Evolutionary conservation across 1,284 basidiomycete genomes (phyloP).

Genomic region (Ganoderma leucocontextum): DNA sequence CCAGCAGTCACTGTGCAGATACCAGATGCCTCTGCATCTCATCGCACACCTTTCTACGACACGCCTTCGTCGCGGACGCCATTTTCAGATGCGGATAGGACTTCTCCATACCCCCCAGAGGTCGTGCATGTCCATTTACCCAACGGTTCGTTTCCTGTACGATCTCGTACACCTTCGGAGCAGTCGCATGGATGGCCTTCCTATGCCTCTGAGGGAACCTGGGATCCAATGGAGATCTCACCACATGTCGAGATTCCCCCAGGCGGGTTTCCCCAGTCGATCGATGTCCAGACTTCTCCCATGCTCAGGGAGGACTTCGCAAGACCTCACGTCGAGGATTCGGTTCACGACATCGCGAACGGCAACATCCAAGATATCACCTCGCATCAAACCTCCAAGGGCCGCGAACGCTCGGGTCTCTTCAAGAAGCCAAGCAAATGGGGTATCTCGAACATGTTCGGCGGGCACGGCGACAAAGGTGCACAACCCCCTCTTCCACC

Average conservation of each 20-base stretch:
- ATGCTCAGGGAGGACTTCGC: slow-evolving; percentile 59
- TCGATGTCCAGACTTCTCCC: slow-evolving; percentile 62
- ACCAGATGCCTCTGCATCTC: slow-evolving; percentile 59
- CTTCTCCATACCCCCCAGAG: slow-evolving; percentile 30
- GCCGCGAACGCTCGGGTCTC: slow-evolving; percentile 66
- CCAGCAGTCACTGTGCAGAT: slow-evolving; percentile 48
- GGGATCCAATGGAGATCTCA: slow-evolving; percentile 69
- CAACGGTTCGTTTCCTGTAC: slow-evolving; percentile 25
- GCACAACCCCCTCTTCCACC: slow-evolving; percentile 66
- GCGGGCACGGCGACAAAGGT: slow-evolving; percentile 70
- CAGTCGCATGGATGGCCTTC: slow-evolving; percentile 39
- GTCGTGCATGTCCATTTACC: slow-evolving; percentile 27
- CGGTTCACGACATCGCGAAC: slow-evolving; percentile 40
- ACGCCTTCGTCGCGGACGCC: slow-evolving; percentile 34
- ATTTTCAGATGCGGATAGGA: slow-evolving; percentile 15
- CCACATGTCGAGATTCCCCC: slow-evolving; percentile 52
- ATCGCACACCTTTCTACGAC: slow-evolving; percentile 63
- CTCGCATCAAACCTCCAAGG: slow-evolving; percentile 51
- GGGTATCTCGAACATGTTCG: slow-evolving; percentile 75
- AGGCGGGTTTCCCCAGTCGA: slow-evolving; percentile 52
- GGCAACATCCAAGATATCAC: slow-evolving; percentile 36
- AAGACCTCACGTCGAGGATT: slow-evolving; percentile 53
- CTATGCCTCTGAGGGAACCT: slow-evolving; percentile 45
- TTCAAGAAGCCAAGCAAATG: slow-evolving; percentile 73
- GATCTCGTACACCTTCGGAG: slow-evolving; percentile 30